Conservation (phyloP, 129 eudicot genomes). For the Arctium lappa region DNA sequence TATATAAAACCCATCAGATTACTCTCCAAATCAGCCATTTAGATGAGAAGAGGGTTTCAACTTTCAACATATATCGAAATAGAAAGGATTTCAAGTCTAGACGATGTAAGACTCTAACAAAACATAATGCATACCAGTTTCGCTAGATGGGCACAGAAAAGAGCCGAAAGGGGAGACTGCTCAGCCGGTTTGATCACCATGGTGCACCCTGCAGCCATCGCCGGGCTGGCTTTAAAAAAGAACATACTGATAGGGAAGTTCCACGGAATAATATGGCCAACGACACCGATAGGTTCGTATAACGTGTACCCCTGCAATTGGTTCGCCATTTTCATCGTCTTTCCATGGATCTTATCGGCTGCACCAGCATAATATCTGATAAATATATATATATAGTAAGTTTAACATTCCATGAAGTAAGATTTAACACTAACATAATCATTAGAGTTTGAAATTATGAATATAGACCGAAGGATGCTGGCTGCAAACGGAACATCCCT, state of each 20-base stretch:
- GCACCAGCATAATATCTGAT: constrained; percentile 82
- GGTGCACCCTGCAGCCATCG: constrained; percentile 97
- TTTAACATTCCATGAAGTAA: not conserved
- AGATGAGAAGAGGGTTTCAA: not conserved
- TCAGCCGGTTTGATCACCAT: constrained; percentile 93
- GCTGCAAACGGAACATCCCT: constrained; percentile 46
- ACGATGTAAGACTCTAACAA: not conserved
- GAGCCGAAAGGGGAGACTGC: constrained; percentile 90
- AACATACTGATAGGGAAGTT: constrained; percentile 79
- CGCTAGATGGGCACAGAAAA: constrained; percentile 68
- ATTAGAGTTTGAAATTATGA: not conserved
- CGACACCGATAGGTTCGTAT: constrained; percentile 84
- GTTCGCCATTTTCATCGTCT: constrained; percentile 61
- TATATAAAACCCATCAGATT: not conserved
- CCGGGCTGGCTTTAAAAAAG: constrained; percentile 60
- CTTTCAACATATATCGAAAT: not conserved
- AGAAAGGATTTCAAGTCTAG: not conserved
- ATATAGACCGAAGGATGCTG: constrained; percentile 32
- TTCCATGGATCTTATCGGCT: constrained; percentile 89
- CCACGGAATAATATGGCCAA: constrained; percentile 96
- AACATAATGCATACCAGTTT: constrained; percentile 46
- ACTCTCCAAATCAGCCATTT: not conserved
- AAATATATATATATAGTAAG: not conserved
- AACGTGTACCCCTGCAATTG: constrained; percentile 75
- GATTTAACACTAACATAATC: not conserved